Base-by-base conservation (phyloP, 495 filamentous ascomycete species). In the Penicillium subrubescens region DNA sequence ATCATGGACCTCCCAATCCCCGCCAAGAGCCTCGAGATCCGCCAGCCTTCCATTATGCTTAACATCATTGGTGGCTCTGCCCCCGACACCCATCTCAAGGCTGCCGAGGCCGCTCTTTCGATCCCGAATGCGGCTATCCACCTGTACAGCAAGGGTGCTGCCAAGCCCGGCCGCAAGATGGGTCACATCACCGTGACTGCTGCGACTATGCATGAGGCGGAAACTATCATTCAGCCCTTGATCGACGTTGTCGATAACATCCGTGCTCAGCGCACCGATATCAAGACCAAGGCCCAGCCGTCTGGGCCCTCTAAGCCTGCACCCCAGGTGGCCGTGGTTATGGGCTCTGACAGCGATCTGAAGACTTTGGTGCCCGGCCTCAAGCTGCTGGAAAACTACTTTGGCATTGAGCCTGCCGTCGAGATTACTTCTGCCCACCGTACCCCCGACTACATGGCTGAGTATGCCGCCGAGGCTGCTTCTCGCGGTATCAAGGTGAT, bases 301-400 rank as follows among this genome's bases (percentile, higher is more conserved):
- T 73, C 76, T 31, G 73, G 71, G 50, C 64, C 68, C 56, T 71
- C 73, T 19, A 79, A 73, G 72, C 75, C 69, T 59, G 70, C 74
- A 35, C 90, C 90, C 1, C 78, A 92, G 6, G 88, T 97, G 8
- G 89, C 90, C 8, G 88, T 99, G 10, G 92, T 93, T 39, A 97
- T 97, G 92, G 95, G 95, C 63, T 98, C 95, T 6, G 93, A 97
- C 79, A 95, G 91, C 43, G 95, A 99, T 75, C 86, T 97, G 19
- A 88, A 89, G 39, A 87, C 90, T 14, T 86, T 98, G 17, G 85
- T 87, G 25, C 87, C 90, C 1, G 92, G 90, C 17, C 81, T 96
- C 43, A 87, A 91, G 63, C 84, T 97, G 41, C 84, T 99, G 41
- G 79, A 85, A 33, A 84, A 88, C 37, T 77, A 76, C 70, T 90